Conservation (phyloP, 352 stramenopile genomes). For the Plasmopara muralis region DNA sequence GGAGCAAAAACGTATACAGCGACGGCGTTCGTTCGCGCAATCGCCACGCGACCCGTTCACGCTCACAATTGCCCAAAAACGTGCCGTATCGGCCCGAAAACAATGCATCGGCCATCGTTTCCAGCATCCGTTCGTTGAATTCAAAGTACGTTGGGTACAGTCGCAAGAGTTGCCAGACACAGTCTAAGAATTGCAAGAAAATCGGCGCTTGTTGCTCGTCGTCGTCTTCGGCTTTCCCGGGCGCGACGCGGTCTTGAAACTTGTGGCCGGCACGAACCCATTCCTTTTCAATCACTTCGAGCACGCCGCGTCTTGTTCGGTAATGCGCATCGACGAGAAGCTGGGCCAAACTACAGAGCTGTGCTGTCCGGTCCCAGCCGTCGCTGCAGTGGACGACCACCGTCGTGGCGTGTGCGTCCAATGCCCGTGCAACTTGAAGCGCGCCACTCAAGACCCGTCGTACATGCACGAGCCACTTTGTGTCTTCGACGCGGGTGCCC, state of each 20-base stretch:
- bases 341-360: conserved; percentile 79
- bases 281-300: conserved; percentile 79
- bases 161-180: conserved; percentile 74
- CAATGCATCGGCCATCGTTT: conserved; percentile 61
- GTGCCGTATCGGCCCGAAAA: conserved; percentile 77
- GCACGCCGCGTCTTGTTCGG: conserved; percentile 75
- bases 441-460: conserved; percentile 63
- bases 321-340: conserved; percentile 87
- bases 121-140: conserved; percentile 67
- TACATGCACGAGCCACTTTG: conserved; percentile 74
- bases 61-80: conserved; percentile 86
- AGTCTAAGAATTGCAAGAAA: conserved; percentile 89
- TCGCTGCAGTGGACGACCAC: conserved; percentile 90
- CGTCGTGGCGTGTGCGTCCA: conserved; percentile 63
- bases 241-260: conserved; percentile 80
- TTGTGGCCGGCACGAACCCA: conserved; percentile 85
- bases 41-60: conserved; percentile 52
- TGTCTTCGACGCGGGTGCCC: conserved; percentile 64
- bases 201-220: conserved; percentile 74
- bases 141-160: conserved; percentile 84
- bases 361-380: conserved; percentile 88
- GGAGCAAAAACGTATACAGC: conserved; percentile 57
- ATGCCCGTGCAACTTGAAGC: conserved; percentile 49
- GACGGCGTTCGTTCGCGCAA: conserved; percentile 53
- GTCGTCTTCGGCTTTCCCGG: conserved; percentile 60